A percentile compares a stretch with the other conserved stretches of the same genome.
phyloP scores from a whole-genome alignment of 140 eudicot genomes.

The Ambrosia hybrid region DNA sequence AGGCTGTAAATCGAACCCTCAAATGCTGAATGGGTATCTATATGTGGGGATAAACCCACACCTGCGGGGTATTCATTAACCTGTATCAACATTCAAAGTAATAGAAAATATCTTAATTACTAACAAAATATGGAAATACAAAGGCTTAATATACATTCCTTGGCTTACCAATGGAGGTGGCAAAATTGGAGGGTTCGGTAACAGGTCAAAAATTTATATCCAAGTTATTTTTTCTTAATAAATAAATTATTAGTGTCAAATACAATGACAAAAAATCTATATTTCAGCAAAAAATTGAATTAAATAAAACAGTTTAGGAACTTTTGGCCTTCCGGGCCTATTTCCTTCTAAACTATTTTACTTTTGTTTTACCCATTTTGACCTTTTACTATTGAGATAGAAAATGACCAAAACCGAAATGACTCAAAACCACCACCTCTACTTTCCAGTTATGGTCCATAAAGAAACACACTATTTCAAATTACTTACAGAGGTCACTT shows the following conservation, averaged over 20 bases:
- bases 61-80: conserved; percentile 95
- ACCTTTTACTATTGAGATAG: neutral
- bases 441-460: neutral
- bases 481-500: neutral
- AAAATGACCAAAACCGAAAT: neutral
- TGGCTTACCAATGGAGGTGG: neutral
- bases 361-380: neutral
- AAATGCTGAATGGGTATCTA: conserved; percentile 98
- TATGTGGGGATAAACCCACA: conserved; percentile 94
- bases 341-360: neutral
- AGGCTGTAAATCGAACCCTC: conserved; percentile 89
- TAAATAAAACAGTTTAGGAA: neutral
- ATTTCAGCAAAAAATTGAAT: too few relatives aligned
- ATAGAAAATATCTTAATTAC: neutral
- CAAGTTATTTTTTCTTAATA: neutral
- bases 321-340: too few relatives aligned
- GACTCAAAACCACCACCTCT: neutral
- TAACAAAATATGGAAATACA: neutral
- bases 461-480: conserved; percentile 1
- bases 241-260: neutral
- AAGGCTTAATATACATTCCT: neutral
- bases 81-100: conserved; percentile 36
- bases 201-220: neutral
- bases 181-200: too few relatives aligned
- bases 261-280: neutral